Evolutionary conservation across 2,329 filamentous ascomycete species (phyloP), one percentile per base, ranked within the genome.

Genomic region (Curvularia sp.): DNA sequence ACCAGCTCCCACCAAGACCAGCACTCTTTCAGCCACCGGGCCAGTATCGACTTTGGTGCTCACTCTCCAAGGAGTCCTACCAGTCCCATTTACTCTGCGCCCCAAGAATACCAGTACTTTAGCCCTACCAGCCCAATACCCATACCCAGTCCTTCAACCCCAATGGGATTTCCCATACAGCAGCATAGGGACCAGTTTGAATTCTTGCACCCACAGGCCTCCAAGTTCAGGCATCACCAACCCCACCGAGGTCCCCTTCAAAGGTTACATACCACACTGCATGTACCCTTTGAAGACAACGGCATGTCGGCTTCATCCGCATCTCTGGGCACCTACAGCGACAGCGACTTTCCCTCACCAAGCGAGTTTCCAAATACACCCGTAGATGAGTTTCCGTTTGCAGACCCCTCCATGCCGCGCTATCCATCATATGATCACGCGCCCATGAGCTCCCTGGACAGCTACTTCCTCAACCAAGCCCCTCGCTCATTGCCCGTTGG

Each of bases 331-430:
- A 80, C 80, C 15, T 82, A 79, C 65, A 78, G 79, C 53, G 80
- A 82, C 56, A 79, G 79, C 53, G 80, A 82, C 59, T 82, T 79
- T 56, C 77, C 78, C 30, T 81, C 80, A 19, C 80, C 80, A 12
- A 69, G 77, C 58, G 80, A 83, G 55, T 82, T 77, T 55, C 79
- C 80, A 18, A 76, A 78, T 10, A 82, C 81, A 18, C 79, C 81
- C 25, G 78, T 79, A 8, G 78, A 79, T 19, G 80, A 80, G 43
- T 75, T 76, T 46, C 70, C 73, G 6, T 79, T 78, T 60, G 68
- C 73, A 39, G 78, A 81, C 32, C 69, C 78, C 42, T 74, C 78
- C 18, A 72, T 78, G 49, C 73, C 74, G 49, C 66, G 72, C 39
- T 75, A 74, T 58, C 67, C 73, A 49, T 66, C 76, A 51, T 61